Evolutionary conservation across 768 basidiomycete species (phyloP), one percentile per base, ranked within the genome.

Genomic region (Termitomyces sp.): DNA sequence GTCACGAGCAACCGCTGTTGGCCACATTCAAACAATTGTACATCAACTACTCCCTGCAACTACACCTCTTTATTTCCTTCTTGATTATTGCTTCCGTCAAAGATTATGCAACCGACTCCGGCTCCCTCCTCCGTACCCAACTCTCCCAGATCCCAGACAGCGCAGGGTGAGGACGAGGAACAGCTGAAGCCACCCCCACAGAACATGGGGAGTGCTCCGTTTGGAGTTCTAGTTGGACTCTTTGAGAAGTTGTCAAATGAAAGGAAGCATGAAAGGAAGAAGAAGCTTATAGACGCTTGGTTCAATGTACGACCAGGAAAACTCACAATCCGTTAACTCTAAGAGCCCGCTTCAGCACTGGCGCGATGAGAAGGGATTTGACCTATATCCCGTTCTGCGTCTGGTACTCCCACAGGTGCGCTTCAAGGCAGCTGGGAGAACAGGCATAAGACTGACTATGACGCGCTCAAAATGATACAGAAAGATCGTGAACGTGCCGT

Each of bases 401-500:
- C 78, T 99, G 22, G 77, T 99, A 52, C 77, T 99, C 41, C 97
- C 97, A 6, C 95, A 97, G 79, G 92, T 81, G 71, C 57, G 72
- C 70, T 26, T 34, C 37, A 54, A 39, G 8, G 26, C 20, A 43
- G 14, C 10, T 8, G 12, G 18, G 18, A 31, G 14, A 27, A 14
- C 6, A 27, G 20, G 20, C 9, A 20, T 22, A 26, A 60, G 53
- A 66, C 51, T 34, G 1, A 31, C 29, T 34, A 13, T 48, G 31
- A 49, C 44, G 51, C 34, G 41, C 52, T 44, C 24, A 41, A 20
- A n/a, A 27, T 50, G 32, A 18, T 57, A 22, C 69, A 98, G 94
- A 92, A 97, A 83, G 97, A 98, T 69, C 82, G 88, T 34, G 93
- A 98, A 60, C 85, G 97, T 53, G 83, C 92, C 0, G 87, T 94